These are phyloP conservation scores for Tylopilus intermedius DNA, from an alignment of 768 basidiomycete genomes.

Conservation along the genomic window DNA sequence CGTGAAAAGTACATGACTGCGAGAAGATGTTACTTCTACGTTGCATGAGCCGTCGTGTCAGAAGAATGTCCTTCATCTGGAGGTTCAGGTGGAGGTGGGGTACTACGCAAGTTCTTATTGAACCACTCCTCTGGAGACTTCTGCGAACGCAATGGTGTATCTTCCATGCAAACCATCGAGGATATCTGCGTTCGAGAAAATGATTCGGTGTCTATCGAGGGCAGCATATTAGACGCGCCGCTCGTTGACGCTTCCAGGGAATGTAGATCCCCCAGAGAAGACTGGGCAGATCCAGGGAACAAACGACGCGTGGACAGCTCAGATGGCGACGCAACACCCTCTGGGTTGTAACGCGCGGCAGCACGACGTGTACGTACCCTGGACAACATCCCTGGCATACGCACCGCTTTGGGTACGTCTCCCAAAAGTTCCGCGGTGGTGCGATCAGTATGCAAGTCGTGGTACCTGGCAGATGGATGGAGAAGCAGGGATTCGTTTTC, in stretches of 20 bases:
- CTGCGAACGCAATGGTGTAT: neutral
- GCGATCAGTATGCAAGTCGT: constrained; percentile 5
- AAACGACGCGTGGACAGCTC: constrained; percentile 4
- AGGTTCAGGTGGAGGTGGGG: constrained; percentile 3
- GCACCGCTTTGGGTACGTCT: neutral
- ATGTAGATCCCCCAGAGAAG: constrained; percentile 8
- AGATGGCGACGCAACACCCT: neutral
- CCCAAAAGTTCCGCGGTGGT: constrained; percentile 6
- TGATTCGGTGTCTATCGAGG: constrained; percentile 11
- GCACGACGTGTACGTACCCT: neutral
- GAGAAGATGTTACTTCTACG: neutral
- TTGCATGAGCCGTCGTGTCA: constrained; percentile 1
- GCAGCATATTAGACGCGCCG: constrained; percentile 10
- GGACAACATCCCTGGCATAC: neutral
- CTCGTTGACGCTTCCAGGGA: constrained; percentile 13
- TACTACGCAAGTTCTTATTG: constrained; percentile 2
- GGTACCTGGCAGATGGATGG: constrained; percentile 3
- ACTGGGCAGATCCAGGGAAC: constrained; percentile 7
- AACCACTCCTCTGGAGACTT: constrained; percentile 5
- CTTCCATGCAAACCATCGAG: constrained; percentile 7
- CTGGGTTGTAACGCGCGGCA: neutral
- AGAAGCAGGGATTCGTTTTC: constrained; percentile 5
- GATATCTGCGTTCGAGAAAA: constrained; percentile 1
- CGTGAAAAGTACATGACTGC: neutral
- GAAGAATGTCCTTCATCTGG: constrained; percentile 7